A percentile compares a stretch with the other conserved stretches of the same genome.
phyloP scores from a whole-genome alignment of 306 rosid species.

The Lotus japonicus region DNA sequence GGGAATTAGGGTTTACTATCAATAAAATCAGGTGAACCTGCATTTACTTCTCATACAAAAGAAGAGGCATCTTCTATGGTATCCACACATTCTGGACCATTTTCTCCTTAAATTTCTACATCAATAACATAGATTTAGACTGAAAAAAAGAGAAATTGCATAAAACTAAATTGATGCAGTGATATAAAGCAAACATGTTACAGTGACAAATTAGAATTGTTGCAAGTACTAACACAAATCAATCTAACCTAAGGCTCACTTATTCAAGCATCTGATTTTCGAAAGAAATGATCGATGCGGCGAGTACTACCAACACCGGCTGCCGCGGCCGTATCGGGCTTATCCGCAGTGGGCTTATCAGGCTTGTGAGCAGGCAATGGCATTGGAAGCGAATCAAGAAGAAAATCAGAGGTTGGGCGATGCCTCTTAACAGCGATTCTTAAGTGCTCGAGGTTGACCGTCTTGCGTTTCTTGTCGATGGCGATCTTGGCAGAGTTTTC shows the following conservation, averaged over 20 bases:
- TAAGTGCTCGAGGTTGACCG: slow-evolving; percentile 64
- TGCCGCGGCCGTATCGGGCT: slow-evolving; percentile 14
- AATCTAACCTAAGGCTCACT: slow-evolving; percentile 31
- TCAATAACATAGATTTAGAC: slow-evolving; percentile 9
- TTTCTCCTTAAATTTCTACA: slow-evolving; percentile 46
- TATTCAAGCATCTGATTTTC: slow-evolving; percentile 18
- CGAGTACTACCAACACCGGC: slow-evolving; percentile 50
- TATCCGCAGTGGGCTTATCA: slow-evolving; percentile 20
- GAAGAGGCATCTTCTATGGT: slow-evolving; percentile 60
- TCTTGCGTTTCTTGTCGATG: slow-evolving; percentile 71
- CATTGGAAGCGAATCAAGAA: slow-evolving; percentile 64
- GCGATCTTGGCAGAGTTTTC: slow-evolving; percentile 57
- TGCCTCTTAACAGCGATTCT: slow-evolving; percentile 69
- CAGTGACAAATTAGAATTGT: background rate
- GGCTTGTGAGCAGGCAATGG: too few species aligned
- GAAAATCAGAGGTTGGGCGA: slow-evolving; percentile 69
- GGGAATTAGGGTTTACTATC: too few species aligned
- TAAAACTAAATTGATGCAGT: too few species aligned
- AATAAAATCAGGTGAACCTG: slow-evolving; percentile 37
- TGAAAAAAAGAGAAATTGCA: background rate
- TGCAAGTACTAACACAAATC: background rate
- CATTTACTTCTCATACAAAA: slow-evolving; percentile 35
- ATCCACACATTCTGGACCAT: slow-evolving; percentile 55
- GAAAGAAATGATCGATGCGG: slow-evolving; percentile 71
- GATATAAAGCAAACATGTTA: background rate